Percentiles rank a stretch among this genome's conserved stretches.
These are phyloP conservation scores for Fusarium verrucosum DNA, from an alignment of 2,329 filamentous ascomycete genomes.

Conservation along the genomic window DNA sequence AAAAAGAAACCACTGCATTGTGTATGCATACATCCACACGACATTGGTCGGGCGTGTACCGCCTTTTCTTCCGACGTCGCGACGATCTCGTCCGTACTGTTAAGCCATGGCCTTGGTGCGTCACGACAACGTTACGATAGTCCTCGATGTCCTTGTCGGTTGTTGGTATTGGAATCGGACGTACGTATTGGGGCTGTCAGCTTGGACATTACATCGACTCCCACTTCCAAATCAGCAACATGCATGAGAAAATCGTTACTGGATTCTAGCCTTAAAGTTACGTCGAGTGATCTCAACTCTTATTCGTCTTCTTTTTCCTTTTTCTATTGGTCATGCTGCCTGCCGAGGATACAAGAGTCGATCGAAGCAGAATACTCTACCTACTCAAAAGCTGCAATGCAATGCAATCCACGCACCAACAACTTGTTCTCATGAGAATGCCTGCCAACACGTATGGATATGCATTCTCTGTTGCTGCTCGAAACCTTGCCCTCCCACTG, in stretches of 20 bases:
- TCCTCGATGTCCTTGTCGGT: conserved; percentile 4
- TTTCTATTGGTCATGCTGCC: conserved; percentile 2
- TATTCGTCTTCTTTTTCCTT: conserved; percentile 3
- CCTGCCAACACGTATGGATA: background rate
- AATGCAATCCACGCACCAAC: conserved; percentile 6
- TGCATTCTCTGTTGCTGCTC: background rate
- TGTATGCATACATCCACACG: background rate
- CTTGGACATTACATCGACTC: background rate
- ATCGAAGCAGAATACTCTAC: conserved; percentile 13
- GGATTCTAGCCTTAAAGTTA: background rate
- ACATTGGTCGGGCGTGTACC: background rate
- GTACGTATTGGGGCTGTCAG: background rate
- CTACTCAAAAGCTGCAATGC: conserved; percentile 6
- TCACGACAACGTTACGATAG: conserved; percentile 14
- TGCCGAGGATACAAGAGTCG: background rate
- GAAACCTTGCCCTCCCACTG: conserved; percentile 9
- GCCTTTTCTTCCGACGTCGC: conserved; percentile 31
- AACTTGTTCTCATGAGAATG: background rate
- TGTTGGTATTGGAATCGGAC: background rate
- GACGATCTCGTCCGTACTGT: conserved; percentile 18
- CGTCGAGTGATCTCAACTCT: background rate
- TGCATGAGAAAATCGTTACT: background rate
- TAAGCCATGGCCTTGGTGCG: conserved; percentile 13
- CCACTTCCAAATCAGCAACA: background rate
- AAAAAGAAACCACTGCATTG: conserved; percentile 6